A percentile compares a stretch with the other conserved stretches of the same genome.
phyloP scores from a whole-genome alignment of 75 land plant genomes.

The Azolla pinnata region DNA sequence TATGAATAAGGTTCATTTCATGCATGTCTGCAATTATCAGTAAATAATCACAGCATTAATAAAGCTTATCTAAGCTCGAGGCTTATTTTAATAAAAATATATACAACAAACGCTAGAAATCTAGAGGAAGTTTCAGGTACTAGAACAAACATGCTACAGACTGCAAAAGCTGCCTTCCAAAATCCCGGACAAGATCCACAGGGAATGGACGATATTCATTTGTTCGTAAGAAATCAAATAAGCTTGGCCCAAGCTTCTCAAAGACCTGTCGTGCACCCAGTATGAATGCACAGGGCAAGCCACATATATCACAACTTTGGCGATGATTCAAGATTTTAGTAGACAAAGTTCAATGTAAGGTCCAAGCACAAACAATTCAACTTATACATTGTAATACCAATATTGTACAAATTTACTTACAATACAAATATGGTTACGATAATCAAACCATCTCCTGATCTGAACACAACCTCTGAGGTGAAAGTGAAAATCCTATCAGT shows the following conservation, averaged over 20 bases:
- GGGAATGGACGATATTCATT: constrained; percentile 70
- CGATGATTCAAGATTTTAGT: no score
- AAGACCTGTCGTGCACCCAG: constrained; percentile 54
- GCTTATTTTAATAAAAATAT: no score
- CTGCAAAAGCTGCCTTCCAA: constrained; percentile 79
- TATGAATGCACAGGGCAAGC: no score
- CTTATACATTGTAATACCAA: no score
- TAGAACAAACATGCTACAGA: constrained; percentile 95
- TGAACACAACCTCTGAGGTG: constrained; percentile 73
- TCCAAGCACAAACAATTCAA: no score
- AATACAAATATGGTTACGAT: constrained; percentile 90
- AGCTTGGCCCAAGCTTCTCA: constrained; percentile 97
- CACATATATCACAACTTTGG: no score
- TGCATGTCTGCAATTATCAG: constrained; percentile 91
- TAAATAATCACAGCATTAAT: no score
- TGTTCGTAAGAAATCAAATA: constrained; percentile 68
- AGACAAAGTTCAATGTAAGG: no score
- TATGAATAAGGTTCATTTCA: constrained; percentile 66
- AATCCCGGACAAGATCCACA: constrained; percentile 75
- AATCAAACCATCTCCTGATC: constrained; percentile 89
- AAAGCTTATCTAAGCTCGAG: no score
- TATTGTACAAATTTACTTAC: constrained; percentile 56
- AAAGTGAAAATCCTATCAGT: constrained; percentile 11
- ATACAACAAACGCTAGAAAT: no score
- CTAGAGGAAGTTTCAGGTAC: no score